These are phyloP conservation scores for Diaporthe sp. DNA, from an alignment of 2,329 filamentous ascomycete species.

Conservation along the genomic window DNA sequence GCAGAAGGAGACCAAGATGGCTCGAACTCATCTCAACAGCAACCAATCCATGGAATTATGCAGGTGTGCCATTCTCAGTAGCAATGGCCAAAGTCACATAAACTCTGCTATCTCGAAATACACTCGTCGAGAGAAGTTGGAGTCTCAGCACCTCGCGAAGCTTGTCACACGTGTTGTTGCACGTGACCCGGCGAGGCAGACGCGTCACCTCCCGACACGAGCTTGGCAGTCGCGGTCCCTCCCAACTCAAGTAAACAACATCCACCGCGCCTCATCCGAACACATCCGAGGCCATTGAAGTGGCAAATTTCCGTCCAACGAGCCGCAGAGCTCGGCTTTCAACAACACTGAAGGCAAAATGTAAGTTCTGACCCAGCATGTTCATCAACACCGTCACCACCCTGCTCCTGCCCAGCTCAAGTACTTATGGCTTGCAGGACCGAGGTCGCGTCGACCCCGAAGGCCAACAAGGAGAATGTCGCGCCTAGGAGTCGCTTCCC, in stretches of 20 bases:
- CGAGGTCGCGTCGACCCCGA: constrained; percentile 46
- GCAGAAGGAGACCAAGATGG: neutral
- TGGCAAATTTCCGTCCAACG: neutral
- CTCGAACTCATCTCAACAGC: neutral
- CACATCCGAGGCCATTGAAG: neutral
- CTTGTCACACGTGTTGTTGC: constrained; percentile 8
- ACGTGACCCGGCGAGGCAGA: constrained; percentile 42
- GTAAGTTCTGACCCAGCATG: neutral
- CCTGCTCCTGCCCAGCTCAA: neutral
- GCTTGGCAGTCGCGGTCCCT: constrained; percentile 37
- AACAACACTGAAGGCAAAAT: constrained; percentile 9
- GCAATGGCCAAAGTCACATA: too few relatives aligned
- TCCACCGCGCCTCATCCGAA: constrained; percentile 11
- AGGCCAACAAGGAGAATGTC: constrained; percentile 61
- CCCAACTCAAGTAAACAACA: constrained; percentile 41
- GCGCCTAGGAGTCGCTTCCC: constrained; percentile 60
- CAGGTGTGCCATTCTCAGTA: neutral
- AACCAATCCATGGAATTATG: neutral
- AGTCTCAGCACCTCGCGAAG: neutral
- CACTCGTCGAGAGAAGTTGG: neutral
- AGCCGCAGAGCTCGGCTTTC: neutral
- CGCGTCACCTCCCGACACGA: constrained; percentile 34
- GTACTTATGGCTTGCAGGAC: constrained; percentile 43
- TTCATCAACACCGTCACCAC: neutral
- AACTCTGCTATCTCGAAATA: neutral